Base-by-base conservation (phyloP, 768 basidiomycete species). In the Boletus vermiculosoides region DNA sequence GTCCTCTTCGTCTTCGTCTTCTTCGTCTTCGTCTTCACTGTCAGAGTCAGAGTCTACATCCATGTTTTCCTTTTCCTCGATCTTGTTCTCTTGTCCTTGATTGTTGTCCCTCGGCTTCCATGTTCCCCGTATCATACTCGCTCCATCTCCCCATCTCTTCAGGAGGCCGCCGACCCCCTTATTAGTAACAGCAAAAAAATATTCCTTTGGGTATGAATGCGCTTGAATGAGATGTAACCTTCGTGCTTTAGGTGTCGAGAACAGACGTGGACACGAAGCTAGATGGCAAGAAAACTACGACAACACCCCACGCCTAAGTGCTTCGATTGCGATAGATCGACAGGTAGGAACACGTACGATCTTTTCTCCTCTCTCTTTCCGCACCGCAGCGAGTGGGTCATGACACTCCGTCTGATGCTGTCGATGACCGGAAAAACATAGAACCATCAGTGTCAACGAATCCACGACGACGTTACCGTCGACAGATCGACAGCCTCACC, bases 151-250 rank as follows among this genome's bases (percentile, higher is more conserved):
- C 89, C 90, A 93, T 65, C 77, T 82, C 68, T 83, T 82, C 54
- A 93, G 70, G 18, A 94, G 74, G 4, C 87, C 90, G 13, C 91
- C 92, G 13, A 94, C 84, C 22, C 94, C 94, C 68, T 90, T 93
- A 73, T 94, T 94, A 16, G 91, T 94, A 20, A 96, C 87, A 20
- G 89, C 83, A 69, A 95, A 96, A 73, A 92, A 95, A 71, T 88
- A 96, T 66, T 94, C 84, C 67, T 91, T 91, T 5, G 93, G 92
- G 67, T 88, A 96, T 50, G 80, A 83, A 64, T 96, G 94, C 15
- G 78, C 83, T 63, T 86, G 80, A 45, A 95, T 90, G 51, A 96
- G 80, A 74, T 95, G 94, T 44, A 90, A 76, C 23, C 94, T 77
- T 18, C 94, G 80, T 16, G 82, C 73, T 71, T 90, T 92, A 0